phyloP scores from a whole-genome alignment of 2,329 filamentous ascomycete species.

The Phaeosphaeriaceae sp. region DNA sequence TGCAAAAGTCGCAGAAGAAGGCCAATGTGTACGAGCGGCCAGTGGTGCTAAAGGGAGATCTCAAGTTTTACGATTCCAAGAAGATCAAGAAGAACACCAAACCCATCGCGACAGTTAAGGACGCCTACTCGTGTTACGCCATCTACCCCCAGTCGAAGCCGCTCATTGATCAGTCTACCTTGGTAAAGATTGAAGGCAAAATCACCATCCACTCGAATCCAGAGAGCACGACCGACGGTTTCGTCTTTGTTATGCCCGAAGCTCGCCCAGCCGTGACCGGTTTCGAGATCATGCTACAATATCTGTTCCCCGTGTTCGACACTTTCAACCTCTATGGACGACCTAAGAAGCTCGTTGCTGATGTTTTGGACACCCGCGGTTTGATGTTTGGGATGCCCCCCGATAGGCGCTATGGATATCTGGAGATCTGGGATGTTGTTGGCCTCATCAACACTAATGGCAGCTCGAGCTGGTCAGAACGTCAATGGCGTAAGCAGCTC shows the following conservation, averaged over 20 bases:
- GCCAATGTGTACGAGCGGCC: constrained; percentile 82
- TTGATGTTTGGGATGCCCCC: constrained; percentile 99
- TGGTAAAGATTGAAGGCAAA: constrained; percentile 91
- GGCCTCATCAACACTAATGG: constrained; percentile 79
- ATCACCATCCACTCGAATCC: constrained; percentile 86
- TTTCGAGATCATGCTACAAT: constrained; percentile 94
- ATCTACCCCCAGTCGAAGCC: constrained; percentile 96
- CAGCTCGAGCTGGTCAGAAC: constrained; percentile 79
- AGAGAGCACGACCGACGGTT: constrained; percentile 82
- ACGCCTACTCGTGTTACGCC: constrained; percentile 91
- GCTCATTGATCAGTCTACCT: constrained; percentile 89
- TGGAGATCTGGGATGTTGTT: constrained; percentile 87
- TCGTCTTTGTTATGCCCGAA: constrained; percentile 98
- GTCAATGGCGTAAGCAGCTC: constrained; percentile 86
- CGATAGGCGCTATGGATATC: constrained; percentile 84
- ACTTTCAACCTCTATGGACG: constrained; percentile 91
- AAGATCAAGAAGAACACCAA: constrained; percentile 91
- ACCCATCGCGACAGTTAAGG: constrained; percentile 89
- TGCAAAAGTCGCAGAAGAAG: constrained; percentile 83
- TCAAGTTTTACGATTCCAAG: constrained; percentile 91
- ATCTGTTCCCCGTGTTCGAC: constrained; percentile 92
- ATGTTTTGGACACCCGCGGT: constrained; percentile 83
- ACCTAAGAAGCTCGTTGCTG: constrained; percentile 84
- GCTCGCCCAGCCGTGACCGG: constrained; percentile 88
- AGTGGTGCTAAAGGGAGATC: constrained; percentile 78